phyloP scores from a whole-genome alignment of 371 early-diverging fungal genomes.

The Entomophthora muscae region DNA sequence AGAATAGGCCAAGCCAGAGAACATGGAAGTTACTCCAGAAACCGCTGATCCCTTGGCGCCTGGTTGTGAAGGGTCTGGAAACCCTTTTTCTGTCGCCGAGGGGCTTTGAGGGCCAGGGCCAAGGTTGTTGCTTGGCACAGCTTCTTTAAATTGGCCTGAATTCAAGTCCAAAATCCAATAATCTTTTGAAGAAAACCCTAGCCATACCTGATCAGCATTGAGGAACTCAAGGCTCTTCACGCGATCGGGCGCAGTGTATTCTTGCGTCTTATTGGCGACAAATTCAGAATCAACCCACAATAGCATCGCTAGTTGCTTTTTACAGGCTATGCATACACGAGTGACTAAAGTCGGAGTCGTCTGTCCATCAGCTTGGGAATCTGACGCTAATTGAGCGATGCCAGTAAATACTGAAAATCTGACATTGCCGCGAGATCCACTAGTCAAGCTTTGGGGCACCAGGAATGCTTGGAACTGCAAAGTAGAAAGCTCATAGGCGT shows the following conservation, averaged over 20 bases:
- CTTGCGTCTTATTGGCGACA: conserved; percentile 17
- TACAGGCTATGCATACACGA: neutral
- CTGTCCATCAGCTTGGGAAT: neutral
- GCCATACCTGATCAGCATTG: conserved; percentile 36
- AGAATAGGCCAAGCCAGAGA: conserved; percentile 1
- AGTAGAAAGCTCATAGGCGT: neutral
- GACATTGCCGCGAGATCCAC: neutral
- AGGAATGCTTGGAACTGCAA: conserved; percentile 1
- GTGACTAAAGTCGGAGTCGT: neutral
- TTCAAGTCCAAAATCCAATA: conserved; percentile 37
- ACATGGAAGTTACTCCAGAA: conserved; percentile 2
- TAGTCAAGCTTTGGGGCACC: neutral
- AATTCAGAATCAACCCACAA: conserved; percentile 8
- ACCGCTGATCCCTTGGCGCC: neutral
- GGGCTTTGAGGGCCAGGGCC: neutral
- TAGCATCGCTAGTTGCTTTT: neutral
- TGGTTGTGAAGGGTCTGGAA: neutral
- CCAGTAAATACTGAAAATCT: neutral
- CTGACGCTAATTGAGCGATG: neutral
- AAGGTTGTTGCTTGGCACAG: neutral
- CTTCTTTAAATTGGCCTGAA: neutral
- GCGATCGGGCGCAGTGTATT: conserved; percentile 38
- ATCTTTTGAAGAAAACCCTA: conserved; percentile 37
- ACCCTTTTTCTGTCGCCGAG: neutral
- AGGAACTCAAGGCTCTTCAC: conserved; percentile 52